Base-by-base conservation (phyloP, 768 basidiomycete genomes). In the Pleurotus salmoneostramineus region DNA sequence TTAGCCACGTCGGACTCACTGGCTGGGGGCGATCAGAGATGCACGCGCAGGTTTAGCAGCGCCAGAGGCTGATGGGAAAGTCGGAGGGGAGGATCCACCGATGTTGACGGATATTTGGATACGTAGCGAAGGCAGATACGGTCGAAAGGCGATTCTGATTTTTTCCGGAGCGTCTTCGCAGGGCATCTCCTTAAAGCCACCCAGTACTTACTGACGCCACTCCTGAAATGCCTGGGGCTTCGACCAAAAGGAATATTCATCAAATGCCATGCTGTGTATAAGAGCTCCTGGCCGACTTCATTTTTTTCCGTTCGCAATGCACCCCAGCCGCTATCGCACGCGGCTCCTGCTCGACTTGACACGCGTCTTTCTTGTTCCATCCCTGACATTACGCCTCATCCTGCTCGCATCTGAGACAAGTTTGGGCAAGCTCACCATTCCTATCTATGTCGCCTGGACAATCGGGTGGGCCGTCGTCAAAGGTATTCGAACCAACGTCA, bases 321-420 rank as follows among this genome's bases (percentile, higher is more conserved):
- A 77, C 58, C 77, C 77, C 48, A 66, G 69, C 15, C 63, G 66
- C 57, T 85, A 83, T 66, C 83, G 84, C 44, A 64, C 72, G 10
- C 75, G 85, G 37, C 71, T 86, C 56, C 64, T 79, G 56, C 64
- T 66, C 43, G 85, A 86, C 64, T 63, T 86, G 35, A 63, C 68
- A 40, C 72, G 68, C 11, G 69, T 74, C 21, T 34, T 81, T 17
- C 65, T 76, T 15, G 61, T 78, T 0, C 84, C 84, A 57, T 74
- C 71, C 12, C 34, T 75, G 15, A 58, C 68, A 4, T 66, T 83
- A 44, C 72, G 68, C 6, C 33, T 67, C 10, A 27, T 67, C 37
- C 64, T 74, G 21, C 65, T 65, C 11, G 33, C 73, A 59, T 60
- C 68, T 48, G 63, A 58, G n/a, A 40, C 66, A 35, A 67, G 47